Evolutionary conservation across 495 filamentous ascomycete species (phyloP).

Genomic region (Hypoxylon fragiforme): DNA sequence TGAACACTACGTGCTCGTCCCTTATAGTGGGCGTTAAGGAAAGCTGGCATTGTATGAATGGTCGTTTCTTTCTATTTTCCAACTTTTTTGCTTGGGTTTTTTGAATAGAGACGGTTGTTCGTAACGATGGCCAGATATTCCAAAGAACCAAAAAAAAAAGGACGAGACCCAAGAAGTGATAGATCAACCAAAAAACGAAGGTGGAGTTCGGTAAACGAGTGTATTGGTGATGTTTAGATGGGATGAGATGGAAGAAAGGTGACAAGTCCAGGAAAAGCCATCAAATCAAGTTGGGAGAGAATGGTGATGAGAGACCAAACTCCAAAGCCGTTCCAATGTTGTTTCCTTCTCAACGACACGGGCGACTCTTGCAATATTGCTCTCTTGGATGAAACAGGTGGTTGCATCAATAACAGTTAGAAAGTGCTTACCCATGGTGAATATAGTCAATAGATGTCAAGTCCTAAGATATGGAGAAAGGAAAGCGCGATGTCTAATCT

Average conservation of each 20-base stretch:
- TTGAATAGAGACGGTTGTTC: slow-evolving; percentile 29
- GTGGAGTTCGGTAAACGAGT: slow-evolving; percentile 13
- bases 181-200: slow-evolving; percentile 37
- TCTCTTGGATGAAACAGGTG: slow-evolving; percentile 37
- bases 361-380: slow-evolving; percentile 37
- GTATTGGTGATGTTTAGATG: slow-evolving; percentile 23
- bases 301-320: neutral
- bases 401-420: slow-evolving; percentile 36
- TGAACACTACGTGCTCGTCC: slow-evolving; percentile 51
- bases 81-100: slow-evolving; percentile 28
- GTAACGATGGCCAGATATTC: slow-evolving; percentile 42
- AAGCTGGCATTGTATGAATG: slow-evolving; percentile 41
- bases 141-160: slow-evolving; percentile 42
- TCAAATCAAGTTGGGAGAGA: slow-evolving; percentile 13
- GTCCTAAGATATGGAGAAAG: slow-evolving; percentile 32
- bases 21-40: slow-evolving; percentile 47
- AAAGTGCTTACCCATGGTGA: slow-evolving; percentile 55
- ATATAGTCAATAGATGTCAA: slow-evolving; percentile 37
- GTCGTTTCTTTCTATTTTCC: slow-evolving; percentile 12
- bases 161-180: slow-evolving; percentile 45
- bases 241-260: slow-evolving; percentile 14
- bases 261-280: slow-evolving; percentile 30
- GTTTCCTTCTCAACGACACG: slow-evolving; percentile 19
- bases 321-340: too few relatives aligned
- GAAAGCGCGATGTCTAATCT: slow-evolving; percentile 35